phyloP scores from a whole-genome alignment of 768 basidiomycete genomes.

The Calvatia gigantea region DNA sequence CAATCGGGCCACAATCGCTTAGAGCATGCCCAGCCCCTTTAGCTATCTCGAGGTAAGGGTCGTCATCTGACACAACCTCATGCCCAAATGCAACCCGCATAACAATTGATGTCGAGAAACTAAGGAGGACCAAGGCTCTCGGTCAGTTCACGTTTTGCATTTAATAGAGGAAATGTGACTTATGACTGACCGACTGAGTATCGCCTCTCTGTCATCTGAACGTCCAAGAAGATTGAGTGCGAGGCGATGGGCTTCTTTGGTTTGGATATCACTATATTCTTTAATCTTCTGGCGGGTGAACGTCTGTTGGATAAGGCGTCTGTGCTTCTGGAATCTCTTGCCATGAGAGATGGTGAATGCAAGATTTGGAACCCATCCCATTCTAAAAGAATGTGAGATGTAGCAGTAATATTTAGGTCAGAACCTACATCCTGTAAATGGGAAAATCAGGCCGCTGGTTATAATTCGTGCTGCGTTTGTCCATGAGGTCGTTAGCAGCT shows the following conservation, averaged over 20 bases:
- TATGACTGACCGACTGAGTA: neutral
- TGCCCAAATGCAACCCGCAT: constrained; percentile 7
- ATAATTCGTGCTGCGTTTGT: constrained; percentile 16
- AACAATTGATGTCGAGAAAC: neutral
- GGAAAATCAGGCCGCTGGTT: constrained; percentile 5
- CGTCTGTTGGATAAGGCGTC: constrained; percentile 4
- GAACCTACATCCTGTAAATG: neutral
- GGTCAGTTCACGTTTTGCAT: neutral
- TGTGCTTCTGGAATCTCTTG: constrained; percentile 1
- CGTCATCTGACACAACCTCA: neutral
- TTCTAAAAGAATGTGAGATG: neutral
- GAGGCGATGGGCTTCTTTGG: neutral
- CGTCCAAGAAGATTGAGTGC: neutral
- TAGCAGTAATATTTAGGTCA: neutral
- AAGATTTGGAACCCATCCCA: neutral
- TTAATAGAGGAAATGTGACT: neutral
- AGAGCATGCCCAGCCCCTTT: neutral
- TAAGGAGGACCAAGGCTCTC: neutral
- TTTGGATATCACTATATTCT: neutral
- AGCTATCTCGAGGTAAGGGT: neutral
- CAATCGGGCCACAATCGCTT: neutral
- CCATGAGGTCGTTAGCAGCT: constrained; percentile 17
- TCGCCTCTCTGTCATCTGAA: neutral
- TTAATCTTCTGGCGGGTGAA: neutral
- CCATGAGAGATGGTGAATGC: neutral